phyloP scores from a whole-genome alignment of 495 filamentous ascomycete species.

The Penicillium pancosmium region DNA sequence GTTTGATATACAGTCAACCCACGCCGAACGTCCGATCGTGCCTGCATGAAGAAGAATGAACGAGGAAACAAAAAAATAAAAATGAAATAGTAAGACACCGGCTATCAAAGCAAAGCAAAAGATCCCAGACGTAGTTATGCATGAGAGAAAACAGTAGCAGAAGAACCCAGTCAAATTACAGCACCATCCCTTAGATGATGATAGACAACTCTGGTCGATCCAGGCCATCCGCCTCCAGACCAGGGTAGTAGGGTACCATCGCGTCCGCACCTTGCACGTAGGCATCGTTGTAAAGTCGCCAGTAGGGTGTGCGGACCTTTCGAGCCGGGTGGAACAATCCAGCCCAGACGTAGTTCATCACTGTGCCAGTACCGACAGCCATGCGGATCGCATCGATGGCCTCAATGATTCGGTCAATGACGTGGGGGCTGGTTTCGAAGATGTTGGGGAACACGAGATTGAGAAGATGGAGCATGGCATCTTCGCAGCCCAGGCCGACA shows the following conservation, averaged over 20 bases:
- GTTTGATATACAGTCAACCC: constrained; percentile 31
- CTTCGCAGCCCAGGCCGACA: constrained; percentile 96
- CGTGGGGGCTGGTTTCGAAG: constrained; percentile 97
- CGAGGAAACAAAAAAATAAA: constrained; percentile 7
- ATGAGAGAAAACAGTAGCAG: constrained; percentile 15
- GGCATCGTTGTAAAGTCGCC: constrained; percentile 95
- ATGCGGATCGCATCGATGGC: constrained; percentile 96
- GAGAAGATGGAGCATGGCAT: constrained; percentile 96
- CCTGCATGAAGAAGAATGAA: constrained; percentile 16
- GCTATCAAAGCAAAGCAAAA: constrained; percentile 26
- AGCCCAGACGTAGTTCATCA: constrained; percentile 98
- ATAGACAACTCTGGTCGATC: constrained; percentile 79
- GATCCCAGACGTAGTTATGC: constrained; percentile 20
- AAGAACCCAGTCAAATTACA: constrained; percentile 28
- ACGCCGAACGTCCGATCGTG: constrained; percentile 32
- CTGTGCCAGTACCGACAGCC: constrained; percentile 85
- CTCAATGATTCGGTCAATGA: constrained; percentile 96
- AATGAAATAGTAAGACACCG: constrained; percentile 18
- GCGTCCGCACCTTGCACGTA: constrained; percentile 92
- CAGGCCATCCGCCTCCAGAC: constrained; percentile 73
- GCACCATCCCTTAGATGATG: constrained; percentile 61
- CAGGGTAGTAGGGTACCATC: constrained; percentile 95
- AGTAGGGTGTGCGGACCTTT: constrained; percentile 91
- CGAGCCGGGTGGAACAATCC: constrained; percentile 95
- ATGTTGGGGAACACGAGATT: constrained; percentile 96